Percentiles rank a stretch among this genome's conserved stretches.
Conservation (phyloP, 1,139 yeast species). For the Blastobotrys arbuscula region DNA sequence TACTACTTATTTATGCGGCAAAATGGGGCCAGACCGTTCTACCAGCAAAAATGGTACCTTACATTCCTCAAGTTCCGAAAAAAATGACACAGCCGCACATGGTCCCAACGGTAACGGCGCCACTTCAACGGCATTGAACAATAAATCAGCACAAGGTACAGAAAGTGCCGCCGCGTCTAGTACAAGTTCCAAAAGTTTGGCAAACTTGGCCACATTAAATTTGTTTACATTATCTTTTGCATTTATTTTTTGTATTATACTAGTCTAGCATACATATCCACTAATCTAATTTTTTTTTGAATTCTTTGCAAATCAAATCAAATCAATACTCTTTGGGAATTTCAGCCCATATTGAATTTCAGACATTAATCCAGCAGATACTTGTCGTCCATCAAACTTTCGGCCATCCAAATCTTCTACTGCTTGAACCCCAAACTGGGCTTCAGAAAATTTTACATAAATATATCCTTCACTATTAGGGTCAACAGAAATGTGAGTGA, state of each 20-base stretch:
- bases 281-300: background rate
- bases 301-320: no score
- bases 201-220: no score
- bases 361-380: conserved; percentile 31
- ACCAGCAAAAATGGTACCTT: background rate
- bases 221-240: background rate
- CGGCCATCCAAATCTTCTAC: conserved; percentile 35
- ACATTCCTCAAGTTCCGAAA: background rate
- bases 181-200: no score
- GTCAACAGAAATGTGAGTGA: conserved; percentile 34
- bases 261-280: background rate
- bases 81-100: background rate
- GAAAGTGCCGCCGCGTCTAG: background rate
- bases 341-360: conserved; percentile 32
- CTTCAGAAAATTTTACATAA: conserved; percentile 31
- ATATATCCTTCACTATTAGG: conserved; percentile 32
- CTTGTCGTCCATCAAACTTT: conserved; percentile 35
- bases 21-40: background rate
- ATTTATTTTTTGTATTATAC: background rate
- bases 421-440: conserved; percentile 31
- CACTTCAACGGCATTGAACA: background rate
- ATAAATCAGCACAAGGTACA: background rate
- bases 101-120: background rate
- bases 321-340: conserved; percentile 4
- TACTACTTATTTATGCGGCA: background rate